phyloP scores from a whole-genome alignment of 768 basidiomycete species.

The Boletus rufocinnamomeus region DNA sequence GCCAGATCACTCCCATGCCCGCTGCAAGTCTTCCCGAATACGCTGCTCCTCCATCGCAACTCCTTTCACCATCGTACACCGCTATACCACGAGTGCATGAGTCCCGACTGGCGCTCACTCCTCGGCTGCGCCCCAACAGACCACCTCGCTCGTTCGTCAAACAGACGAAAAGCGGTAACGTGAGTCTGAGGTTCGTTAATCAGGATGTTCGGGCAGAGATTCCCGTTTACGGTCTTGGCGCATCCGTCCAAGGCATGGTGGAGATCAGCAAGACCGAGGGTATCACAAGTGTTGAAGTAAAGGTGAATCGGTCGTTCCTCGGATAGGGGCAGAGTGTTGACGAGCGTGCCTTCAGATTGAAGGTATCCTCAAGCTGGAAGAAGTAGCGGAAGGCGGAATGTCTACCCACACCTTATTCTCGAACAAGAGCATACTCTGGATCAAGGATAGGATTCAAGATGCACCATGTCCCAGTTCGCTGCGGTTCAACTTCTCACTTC shows the following conservation, averaged over 20 bases:
- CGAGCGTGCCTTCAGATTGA: constrained; percentile 47
- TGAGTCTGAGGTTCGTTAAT: constrained; percentile 50
- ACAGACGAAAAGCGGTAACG: constrained; percentile 54
- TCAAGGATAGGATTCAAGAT: constrained; percentile 43
- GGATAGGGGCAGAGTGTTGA: neutral
- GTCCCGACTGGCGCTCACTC: constrained; percentile 50
- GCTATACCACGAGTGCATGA: constrained; percentile 55
- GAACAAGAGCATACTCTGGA: constrained; percentile 58
- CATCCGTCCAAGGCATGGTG: constrained; percentile 55
- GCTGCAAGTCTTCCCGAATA: constrained; percentile 57
- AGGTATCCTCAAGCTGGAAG: constrained; percentile 57
- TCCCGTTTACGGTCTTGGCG: constrained; percentile 60
- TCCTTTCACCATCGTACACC: constrained; percentile 53
- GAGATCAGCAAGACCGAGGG: constrained; percentile 56
- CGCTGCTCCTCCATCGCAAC: constrained; percentile 35
- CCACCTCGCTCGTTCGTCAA: constrained; percentile 57
- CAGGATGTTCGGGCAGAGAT: constrained; percentile 52
- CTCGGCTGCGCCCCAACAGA: constrained; percentile 38
- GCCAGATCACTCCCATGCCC: constrained; percentile 46
- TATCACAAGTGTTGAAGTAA: constrained; percentile 62
- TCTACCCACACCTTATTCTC: constrained; percentile 53
- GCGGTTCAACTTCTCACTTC: constrained; percentile 57
- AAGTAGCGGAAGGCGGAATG: constrained; percentile 68
- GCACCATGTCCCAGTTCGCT: constrained; percentile 53
- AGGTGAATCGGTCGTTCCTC: constrained; percentile 40